Conservation (phyloP, 2,329 filamentous ascomycete species). For the Paradendryphiella salina region DNA sequence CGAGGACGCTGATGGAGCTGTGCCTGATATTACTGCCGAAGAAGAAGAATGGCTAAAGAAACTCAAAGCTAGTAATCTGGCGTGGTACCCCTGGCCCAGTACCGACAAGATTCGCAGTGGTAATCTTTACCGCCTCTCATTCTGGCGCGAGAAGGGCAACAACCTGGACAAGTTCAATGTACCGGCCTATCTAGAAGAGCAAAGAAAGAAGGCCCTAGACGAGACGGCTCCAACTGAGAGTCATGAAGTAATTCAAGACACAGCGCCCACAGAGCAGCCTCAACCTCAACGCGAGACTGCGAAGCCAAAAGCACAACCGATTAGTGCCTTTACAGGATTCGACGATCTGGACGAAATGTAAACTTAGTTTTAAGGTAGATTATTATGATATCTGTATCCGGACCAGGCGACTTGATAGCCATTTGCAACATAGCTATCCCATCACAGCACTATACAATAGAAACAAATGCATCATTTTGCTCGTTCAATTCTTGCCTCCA, state of each 20-base stretch:
- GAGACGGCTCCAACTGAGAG: not conserved
- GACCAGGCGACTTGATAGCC: not conserved
- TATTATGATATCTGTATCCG: not conserved
- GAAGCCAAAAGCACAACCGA: not conserved
- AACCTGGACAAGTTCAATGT: conserved; percentile 29
- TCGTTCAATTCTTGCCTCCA: not conserved
- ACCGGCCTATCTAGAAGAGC: conserved; percentile 27
- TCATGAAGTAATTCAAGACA: not conserved
- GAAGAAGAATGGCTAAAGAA: conserved; percentile 43
- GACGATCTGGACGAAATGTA: conserved; percentile 10
- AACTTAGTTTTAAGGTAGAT: not conserved
- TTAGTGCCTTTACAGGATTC: conserved; percentile 9
- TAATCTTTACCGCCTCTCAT: conserved; percentile 54
- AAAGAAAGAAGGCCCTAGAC: conserved; percentile 12
- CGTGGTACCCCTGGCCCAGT: conserved; percentile 75
- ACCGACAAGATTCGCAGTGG: conserved; percentile 71
- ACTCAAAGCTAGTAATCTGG: conserved; percentile 32
- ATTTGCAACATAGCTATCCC: not conserved
- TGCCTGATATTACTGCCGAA: conserved; percentile 33
- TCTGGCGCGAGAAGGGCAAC: conserved; percentile 28
- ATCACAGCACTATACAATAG: not conserved
- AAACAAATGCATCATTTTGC: not conserved
- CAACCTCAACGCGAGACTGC: conserved; percentile 2
- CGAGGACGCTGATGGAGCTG: conserved; percentile 13
- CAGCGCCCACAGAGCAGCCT: not conserved